Base-by-base conservation (phyloP, 345 rosid genomes). In the Arabis alpina region DNA sequence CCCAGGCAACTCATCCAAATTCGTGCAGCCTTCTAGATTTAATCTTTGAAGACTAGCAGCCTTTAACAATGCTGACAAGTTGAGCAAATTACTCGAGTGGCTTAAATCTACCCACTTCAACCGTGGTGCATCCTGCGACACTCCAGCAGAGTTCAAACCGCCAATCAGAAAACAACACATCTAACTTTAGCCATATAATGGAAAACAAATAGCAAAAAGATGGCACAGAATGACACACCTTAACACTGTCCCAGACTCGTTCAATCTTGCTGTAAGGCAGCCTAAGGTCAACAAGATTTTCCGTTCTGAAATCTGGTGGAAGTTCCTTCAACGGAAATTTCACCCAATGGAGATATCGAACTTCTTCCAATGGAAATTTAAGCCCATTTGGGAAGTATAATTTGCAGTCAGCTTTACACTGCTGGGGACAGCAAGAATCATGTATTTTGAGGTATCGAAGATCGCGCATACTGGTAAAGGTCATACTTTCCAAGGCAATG, bases 21-120 rank as follows among this genome's bases (percentile, higher is more conserved):
- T n/a, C n/a, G n/a, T n/a, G n/a, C n/a, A n/a, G n/a, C 52, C 54
- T 25, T 37, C 43, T 3, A 81, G 51, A 14, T 16, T 2, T 6
- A 77, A 5, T 14, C 42, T 45, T 23, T 40, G 60, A 58, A 81
- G 40, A 12, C 39, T 71, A 12, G 5, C 4, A 4, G 74, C 74
- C 11, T 27, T 3, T 43, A 71, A 70, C 40, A 61, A 43, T 4
- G n/a, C 65, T 43, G 51, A 25, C 40, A 43, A 41, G 23, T 60
- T 2, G 24, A 61, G 8, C 39, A 61, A 27, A 7, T 43, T 3
- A 27, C 10, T 43, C 0, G 66, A 61, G 51, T 61, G 52, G n/a
- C 66, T 8, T n/a, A 61, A 23, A 61, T 61, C 66, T 9, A 61
- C 66, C 52, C 51, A 43, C 27, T 43, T 61, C 32, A 63, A 48